These are phyloP conservation scores for Abrus pulchellus DNA, from an alignment of 306 rosid species.

Conservation along the genomic window DNA sequence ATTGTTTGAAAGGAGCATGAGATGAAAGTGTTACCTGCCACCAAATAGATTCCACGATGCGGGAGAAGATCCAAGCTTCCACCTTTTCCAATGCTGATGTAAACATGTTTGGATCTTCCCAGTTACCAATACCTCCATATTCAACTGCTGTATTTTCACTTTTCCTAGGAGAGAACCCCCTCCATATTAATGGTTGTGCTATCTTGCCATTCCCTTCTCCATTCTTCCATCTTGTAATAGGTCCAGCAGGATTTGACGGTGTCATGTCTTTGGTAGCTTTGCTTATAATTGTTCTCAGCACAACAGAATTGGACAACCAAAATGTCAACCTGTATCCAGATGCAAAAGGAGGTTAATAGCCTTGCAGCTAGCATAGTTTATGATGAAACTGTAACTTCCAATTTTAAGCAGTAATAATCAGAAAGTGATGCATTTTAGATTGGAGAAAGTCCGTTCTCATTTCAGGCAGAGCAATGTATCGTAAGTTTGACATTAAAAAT, in stretches of 20 bases:
- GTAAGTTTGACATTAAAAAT: conserved; percentile 28
- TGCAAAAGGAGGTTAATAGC: conserved; percentile 45
- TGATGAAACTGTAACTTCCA: conserved; percentile 32
- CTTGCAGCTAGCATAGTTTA: conserved; percentile 14
- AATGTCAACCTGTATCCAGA: conserved; percentile 77
- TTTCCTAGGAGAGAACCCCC: conserved; percentile 64
- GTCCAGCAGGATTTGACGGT: conserved; percentile 51
- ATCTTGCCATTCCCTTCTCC: conserved; percentile 57
- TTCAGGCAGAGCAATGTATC: conserved; percentile 13
- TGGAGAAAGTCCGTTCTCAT: conserved; percentile 34
- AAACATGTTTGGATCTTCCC: conserved; percentile 73
- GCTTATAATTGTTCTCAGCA: conserved; percentile 81
- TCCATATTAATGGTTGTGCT: conserved; percentile 68
- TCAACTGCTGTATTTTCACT: conserved; percentile 52
- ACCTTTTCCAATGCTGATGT: conserved; percentile 78
- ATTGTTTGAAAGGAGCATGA: conserved; percentile 9
- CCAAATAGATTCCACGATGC: conserved; percentile 95
- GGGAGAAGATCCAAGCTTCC: conserved; percentile 95
- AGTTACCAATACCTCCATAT: conserved; percentile 60
- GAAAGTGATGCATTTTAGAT: conserved; percentile 32
- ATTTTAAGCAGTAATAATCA: conserved; percentile 42
- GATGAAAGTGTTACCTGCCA: conserved; percentile 79
- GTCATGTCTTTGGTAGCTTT: conserved; percentile 56
- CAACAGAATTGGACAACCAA: conserved; percentile 87
- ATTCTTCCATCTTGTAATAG: conserved; percentile 61